Evolutionary conservation across 2,329 filamentous ascomycete species (phyloP), one percentile per base, ranked within the genome.

Genomic region (Teratosphaeria gauchensis): DNA sequence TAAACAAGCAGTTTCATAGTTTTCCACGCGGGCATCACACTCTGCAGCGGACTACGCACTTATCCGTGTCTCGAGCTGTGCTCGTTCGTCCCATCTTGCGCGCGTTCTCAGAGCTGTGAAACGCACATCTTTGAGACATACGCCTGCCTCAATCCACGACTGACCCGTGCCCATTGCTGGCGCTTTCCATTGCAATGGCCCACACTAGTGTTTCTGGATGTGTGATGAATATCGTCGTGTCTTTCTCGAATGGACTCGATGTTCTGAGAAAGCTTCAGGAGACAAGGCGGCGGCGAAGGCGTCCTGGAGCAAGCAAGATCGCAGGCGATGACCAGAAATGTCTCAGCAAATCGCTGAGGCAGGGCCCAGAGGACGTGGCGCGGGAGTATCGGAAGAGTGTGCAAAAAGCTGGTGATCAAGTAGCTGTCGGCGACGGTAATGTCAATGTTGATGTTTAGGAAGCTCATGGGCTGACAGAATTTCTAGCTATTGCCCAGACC

Each of bases 371-470:
- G 59, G 76, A 78, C 51, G 71, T 79, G 24, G 70, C 72, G 8
- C 66, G 70, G n/a, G 73, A 72, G 56, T 79, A 78, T 65, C 70
- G 73, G 57, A 65, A 66, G 35, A 73, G 72, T 62, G 70, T 74
- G 55, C 64, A 68, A 53, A 65, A 67, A 56, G 70, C 69, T 56
- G 75, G 75, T 16, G 69, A 74, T 53, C 61, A 65, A 5, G 77
- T 76, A 59, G 76, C 74, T 7, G 68, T 72, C 32, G 77, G 77
- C 57, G 77, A 79, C 66, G 67, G 77, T 78, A 64, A 73, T 48
- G n/a, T 12, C 48, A 5, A 6, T 21, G 8, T 42, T 31, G 32
- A 42, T 12, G 14, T 5, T 30, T 53, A 12, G 31, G 11, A 32
- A 11, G 31, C 11, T 9, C 21, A 32, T 28, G 19, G 42, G 31